These are phyloP conservation scores for Pleurotus citrinopileatus DNA, from an alignment of 768 basidiomycete species.

Conservation along the genomic window DNA sequence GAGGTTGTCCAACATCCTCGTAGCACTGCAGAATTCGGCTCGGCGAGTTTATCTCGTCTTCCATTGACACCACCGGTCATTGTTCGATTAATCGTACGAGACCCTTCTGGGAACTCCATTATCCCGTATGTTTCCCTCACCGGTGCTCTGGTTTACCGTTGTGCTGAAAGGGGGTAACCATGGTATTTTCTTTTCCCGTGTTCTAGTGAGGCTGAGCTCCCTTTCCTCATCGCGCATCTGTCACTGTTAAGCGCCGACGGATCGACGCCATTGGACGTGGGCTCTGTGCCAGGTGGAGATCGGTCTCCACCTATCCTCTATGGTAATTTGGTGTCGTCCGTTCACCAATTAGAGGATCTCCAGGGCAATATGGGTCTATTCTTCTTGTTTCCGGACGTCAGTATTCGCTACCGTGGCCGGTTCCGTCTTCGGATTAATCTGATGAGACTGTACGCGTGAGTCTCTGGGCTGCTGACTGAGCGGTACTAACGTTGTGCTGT, in stretches of 20 bases:
- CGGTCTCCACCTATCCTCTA: slow-evolving; percentile 65
- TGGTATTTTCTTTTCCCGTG: slow-evolving; percentile 15
- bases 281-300: slow-evolving; percentile 46
- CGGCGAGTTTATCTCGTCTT: slow-evolving; percentile 69
- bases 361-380: slow-evolving; percentile 81
- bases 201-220: slow-evolving; percentile 76
- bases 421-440: slow-evolving; percentile 76
- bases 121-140: slow-evolving; percentile 63
- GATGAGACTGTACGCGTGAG: slow-evolving; percentile 74
- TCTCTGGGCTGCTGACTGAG: slow-evolving; percentile 17
- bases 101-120: slow-evolving; percentile 65
- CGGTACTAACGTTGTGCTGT: slow-evolving; percentile 6
- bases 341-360: slow-evolving; percentile 76
- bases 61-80: slow-evolving; percentile 85
- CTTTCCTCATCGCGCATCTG: slow-evolving; percentile 84
- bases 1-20: slow-evolving; percentile 85
- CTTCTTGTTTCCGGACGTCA: slow-evolving; percentile 90
- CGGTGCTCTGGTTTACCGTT: background rate
- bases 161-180: background rate
- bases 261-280: slow-evolving; percentile 56
- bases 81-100: slow-evolving; percentile 73
- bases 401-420: slow-evolving; percentile 72
- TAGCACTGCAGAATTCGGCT: slow-evolving; percentile 79
- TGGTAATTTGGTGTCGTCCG: slow-evolving; percentile 81
- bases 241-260: slow-evolving; percentile 75